Percentiles rank a stretch among this genome's conserved stretches.
Evolutionary conservation across 345 rosid species (phyloP).

Genomic region (Gossypium longicalyx): DNA sequence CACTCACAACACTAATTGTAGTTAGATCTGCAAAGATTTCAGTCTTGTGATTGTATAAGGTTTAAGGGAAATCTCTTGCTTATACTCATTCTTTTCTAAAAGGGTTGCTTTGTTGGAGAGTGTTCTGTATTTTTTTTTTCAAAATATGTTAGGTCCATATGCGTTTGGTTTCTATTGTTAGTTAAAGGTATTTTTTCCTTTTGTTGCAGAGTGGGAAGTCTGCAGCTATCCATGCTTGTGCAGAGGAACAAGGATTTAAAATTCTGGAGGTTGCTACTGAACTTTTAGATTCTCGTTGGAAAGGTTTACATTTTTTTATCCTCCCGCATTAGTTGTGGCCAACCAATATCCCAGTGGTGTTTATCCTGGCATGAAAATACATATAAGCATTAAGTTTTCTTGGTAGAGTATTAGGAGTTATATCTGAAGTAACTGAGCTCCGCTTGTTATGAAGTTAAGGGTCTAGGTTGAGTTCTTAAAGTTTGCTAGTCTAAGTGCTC

Average conservation of each 20-base stretch:
- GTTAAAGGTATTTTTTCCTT: constrained; percentile 8
- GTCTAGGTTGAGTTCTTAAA: neutral
- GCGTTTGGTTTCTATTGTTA: constrained; percentile 1
- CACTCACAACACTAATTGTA: neutral
- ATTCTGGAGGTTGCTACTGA: constrained; percentile 67
- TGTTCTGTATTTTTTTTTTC: neutral
- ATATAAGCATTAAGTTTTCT: neutral
- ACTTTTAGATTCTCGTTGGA: constrained; percentile 16
- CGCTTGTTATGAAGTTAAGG: neutral
- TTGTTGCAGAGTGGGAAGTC: constrained; percentile 89
- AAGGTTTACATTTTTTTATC: neutral
- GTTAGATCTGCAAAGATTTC: constrained; percentile 5
- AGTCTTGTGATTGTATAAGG: neutral
- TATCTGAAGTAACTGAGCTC: neutral
- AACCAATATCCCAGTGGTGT: neutral
- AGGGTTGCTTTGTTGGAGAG: neutral
- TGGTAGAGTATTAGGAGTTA: neutral
- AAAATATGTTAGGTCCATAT: neutral
- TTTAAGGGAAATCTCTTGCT: neutral
- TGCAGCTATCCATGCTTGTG: constrained; percentile 89
- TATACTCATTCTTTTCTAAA: neutral
- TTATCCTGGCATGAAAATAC: neutral
- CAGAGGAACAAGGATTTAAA: constrained; percentile 83
- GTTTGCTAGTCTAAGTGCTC: constrained; percentile 1
- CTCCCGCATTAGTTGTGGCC: constrained; percentile 1